Base-by-base conservation (phyloP, 2,329 filamentous ascomycete species). In the Xylaria multiplex region DNA sequence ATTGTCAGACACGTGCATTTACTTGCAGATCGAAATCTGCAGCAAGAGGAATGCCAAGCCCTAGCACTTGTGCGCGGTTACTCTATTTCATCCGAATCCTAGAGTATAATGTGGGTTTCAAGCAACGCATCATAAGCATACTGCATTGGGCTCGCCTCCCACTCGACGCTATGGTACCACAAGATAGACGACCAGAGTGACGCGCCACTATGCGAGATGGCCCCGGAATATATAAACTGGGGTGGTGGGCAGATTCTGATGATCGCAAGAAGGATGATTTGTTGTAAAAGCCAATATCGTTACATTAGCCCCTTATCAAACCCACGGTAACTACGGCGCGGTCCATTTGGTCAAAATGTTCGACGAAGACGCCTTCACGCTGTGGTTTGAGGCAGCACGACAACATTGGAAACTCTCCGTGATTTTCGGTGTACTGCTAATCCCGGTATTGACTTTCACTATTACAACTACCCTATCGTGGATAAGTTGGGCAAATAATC, bases 391-490 rank as follows among this genome's bases (percentile, higher is more conserved):
- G 37, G 35, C 24, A 22, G 46, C 35, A 19, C 46, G 6, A 35
- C 58, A 60, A 11, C 22, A 60, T 45, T 60, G 58, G 58, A 50
- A 40, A n/a, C 22, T 60, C 16, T 52, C 14, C 9, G 1, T 43
- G 27, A 35, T 22, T 14, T 16, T 14, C 2, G 22, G 35, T 2
- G 9, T 45, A 2, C 16, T 60, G n/a, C 11, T 53, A 3, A 22
- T 60, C 22, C 58, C 58, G 32, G 13, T 53, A 35, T 27, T 60
- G n/a, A 60, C 58, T 9, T 60, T 42, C 22, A 16, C 7, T 6
- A 16, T 52, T 32, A 60, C 58, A 40, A 30, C 35, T n/a, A 30
- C 53, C 35, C 52, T 60, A 50, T 60, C 58, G 45, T 53, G 58
- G 58, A 60, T 60, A 43, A 37, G 27, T 30, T 45, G 24, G 32